Base-by-base conservation (phyloP, 164 flowering plant species). In the Nymphaea thermarum region DNA sequence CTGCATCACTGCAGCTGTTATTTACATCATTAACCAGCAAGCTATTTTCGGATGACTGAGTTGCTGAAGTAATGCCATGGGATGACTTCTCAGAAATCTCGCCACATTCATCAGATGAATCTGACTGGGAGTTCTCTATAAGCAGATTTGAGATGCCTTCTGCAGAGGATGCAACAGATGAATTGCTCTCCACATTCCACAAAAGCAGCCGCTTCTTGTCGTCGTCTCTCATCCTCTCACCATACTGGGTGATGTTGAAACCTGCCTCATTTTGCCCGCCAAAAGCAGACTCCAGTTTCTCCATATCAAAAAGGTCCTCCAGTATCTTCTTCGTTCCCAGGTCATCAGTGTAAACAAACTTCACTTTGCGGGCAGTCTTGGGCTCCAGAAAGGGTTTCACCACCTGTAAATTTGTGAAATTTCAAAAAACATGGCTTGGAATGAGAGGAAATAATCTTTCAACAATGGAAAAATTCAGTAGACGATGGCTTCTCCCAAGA, bases 361-460 rank as follows among this genome's bases (percentile, higher is more conserved):
- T 90, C 44, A 93, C 97, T 79, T 93, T 93, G 64, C 75, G 79
- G 67, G 63, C 70, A 18, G 97, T 90, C 79, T 89, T 90, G 14
- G 89, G 89, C 80, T 93, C 97, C 51, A 93, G 75, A 75, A 93
- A 90, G 5, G 97, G 93, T 75, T 93, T 93, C 67, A 79, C 96
- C 69, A 87, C 71, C 98, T 93, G 85, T 77, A 81, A 66, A 14
- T 44, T 51, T 11, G 59, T 3, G 7, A 47, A 47, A 3, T 14
- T 47, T 3, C 2, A 47, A 47, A 47, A 47, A 14, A 47, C 12
- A 47, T 47, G 55, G 11, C 55, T 47, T 47, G 11, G 4, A 47
- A 7, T 14, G 12, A 47, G 12, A 25, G 36, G 36, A 25, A 25
- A 25, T 25, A 25, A 25, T 25, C 36, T 25, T 25, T 25, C 36